Conservation (phyloP, 2,329 filamentous ascomycete genomes). For the Alternaria gansuensis region DNA sequence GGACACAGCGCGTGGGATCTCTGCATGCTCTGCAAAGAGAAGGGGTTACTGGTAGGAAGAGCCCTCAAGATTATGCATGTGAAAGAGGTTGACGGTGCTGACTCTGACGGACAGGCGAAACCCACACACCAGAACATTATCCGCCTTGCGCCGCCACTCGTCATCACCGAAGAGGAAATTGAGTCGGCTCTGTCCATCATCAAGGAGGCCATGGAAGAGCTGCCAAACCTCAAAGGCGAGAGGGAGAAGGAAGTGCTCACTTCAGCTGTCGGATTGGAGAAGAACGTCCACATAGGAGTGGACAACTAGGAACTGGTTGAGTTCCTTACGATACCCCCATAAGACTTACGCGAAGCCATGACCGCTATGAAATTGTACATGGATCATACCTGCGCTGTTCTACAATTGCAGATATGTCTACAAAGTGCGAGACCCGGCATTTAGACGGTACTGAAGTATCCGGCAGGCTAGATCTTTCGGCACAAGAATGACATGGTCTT, state of each 20-base stretch:
- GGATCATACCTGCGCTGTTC: not conserved
- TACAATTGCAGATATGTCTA: not conserved
- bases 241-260: constrained; percentile 62
- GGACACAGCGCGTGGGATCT: constrained; percentile 95
- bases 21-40: constrained; percentile 93
- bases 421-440: not conserved
- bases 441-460: not conserved
- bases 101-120: constrained; percentile 74
- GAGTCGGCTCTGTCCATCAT: constrained; percentile 80
- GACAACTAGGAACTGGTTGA: constrained; percentile 58
- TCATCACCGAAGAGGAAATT: constrained; percentile 91
- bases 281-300: constrained; percentile 67
- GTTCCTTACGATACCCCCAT: constrained; percentile 31
- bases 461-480: not conserved
- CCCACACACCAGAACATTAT: constrained; percentile 99
- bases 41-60: constrained; percentile 82
- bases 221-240: constrained; percentile 72
- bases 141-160: constrained; percentile 92
- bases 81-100: constrained; percentile 38
- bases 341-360: not conserved
- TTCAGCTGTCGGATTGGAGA: constrained; percentile 56
- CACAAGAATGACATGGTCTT: not conserved
- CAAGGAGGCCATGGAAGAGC: constrained; percentile 78
- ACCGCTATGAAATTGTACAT: not conserved
- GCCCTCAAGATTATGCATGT: constrained; percentile 54